Evolutionary conservation across 164 flowering plant species (phyloP), one percentile per base, ranked within the genome.

Genomic region (Aristolochia contorta): DNA sequence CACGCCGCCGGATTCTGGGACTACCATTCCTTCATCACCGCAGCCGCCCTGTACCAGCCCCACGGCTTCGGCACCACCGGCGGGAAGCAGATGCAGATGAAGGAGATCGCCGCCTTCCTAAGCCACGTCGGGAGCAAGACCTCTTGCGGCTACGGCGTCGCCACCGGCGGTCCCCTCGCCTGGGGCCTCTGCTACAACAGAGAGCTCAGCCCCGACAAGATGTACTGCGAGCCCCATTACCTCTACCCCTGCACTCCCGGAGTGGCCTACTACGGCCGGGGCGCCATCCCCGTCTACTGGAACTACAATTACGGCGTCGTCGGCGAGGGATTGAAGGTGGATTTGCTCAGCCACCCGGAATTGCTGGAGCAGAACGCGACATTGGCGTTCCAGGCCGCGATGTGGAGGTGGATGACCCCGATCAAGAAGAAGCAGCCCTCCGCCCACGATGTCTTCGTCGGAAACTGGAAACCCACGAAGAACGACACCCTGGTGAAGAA

Each of bases 201-300:
- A 54, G 98, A 92, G 71, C 63, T 87, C 85, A 92, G 96, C 68
- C 98, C 98, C 0, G 77, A 79, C 68, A 82, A 83, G 54, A 49
- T 61, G 2, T 92, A 89, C 71, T 92, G 98, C 63, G 82, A 81
- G 56, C 70, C 68, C 71, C 81, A 82, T 57, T 79, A 70, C 74
- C 66, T 75, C 6, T 89, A 76, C 58, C 98, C 96, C 3, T 92
- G 98, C 65, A 19, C 79, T n/a, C 93, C 98, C 63, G 98, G 96
- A 62, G 96, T 72, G 59, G 78, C 80, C 1, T 92, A 92, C 78
- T 83, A 83, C 65, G 98, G 98, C 19, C 87, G 98, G 18, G 98
- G 98, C 69, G 98, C 98, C 53, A 18, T 92, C 8, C 98, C 96
- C 12, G 70, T 92, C 12, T 92, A 83, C 79, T 92, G 98, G 97